Evolutionary conservation across 2,329 filamentous ascomycete species (phyloP).

Genomic region (Fusarium pilosicola): DNA sequence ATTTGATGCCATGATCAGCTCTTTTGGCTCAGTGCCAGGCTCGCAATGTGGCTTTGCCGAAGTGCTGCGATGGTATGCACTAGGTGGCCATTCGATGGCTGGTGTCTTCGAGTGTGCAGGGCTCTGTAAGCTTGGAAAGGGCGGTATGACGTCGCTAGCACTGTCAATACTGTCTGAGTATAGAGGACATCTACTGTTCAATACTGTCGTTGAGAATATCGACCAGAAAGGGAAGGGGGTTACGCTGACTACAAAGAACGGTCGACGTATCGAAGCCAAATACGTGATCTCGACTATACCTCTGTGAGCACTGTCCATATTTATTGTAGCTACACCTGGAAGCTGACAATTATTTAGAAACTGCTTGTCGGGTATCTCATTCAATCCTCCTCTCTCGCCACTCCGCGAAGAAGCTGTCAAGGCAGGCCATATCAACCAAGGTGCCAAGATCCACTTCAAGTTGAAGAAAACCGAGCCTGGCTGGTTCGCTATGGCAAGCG

Average conservation of each 20-base stretch:
- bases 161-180: conserved; percentile 6
- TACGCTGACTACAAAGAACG: conserved; percentile 1
- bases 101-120: conserved; percentile 16
- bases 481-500: conserved; percentile 19
- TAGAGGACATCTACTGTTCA: conserved; percentile 11
- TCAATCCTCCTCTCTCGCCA: not conserved
- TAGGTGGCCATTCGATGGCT: conserved; percentile 21
- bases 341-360: not conserved
- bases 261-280: not conserved
- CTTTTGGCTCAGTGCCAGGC: conserved; percentile 16
- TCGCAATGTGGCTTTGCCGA: conserved; percentile 17
- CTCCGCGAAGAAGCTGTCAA: conserved; percentile 15
- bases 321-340: fast-evolving
- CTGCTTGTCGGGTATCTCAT: not conserved
- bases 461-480: not conserved
- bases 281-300: conserved; percentile 29
- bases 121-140: conserved; percentile 30
- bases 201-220: conserved; percentile 2
- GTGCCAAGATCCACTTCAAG: conserved; percentile 28
- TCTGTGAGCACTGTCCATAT: not conserved
- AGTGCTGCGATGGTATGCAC: conserved; percentile 32
- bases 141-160: conserved; percentile 32
- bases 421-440: conserved; percentile 19
- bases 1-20: conserved; percentile 25
- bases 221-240: not conserved